Base-by-base conservation (phyloP, 805 yeast species). In the Ogataea naganishii region DNA sequence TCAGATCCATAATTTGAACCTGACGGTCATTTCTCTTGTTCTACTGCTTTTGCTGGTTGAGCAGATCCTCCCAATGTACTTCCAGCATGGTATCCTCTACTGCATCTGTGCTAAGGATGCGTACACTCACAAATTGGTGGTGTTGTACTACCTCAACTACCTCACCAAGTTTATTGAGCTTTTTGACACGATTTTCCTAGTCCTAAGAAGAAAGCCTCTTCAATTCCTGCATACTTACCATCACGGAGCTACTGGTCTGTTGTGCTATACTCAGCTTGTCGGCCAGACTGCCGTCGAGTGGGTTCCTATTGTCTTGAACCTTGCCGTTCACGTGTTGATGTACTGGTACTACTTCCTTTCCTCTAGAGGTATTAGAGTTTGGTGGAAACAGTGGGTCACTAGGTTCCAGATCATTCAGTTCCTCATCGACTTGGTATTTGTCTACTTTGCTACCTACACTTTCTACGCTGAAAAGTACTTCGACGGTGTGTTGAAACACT, bases 331-430 rank as follows among this genome's bases (percentile, higher is more conserved):
- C 53, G 95, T 88, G 29, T 75, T 89, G 34, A 92, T 89, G 98
- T 89, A 89, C 72, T 89, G 86, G 81, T 89, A 89, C 73, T 89
- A 92, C 66, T 86, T 88, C 68, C 67, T 89, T 47, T 71, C 92
- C 30, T 83, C 96, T 14, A 72, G 94, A 54, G 95, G 95, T 35
- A 83, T 88, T 52, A 79, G 84, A 49, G 96, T 89, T 32, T 88
- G 96, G 96, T 89, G 98, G 98, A 89, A 92, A 65, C 94, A 88
- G 66, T 89, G 96, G 96, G 96, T 89, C 43, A 89, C 98, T 33
- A 72, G 95, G 42, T 78, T 84, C 68, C 98, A 89, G 67, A 89
- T 89, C 62, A 65, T 83, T 49, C 98, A 89, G 65, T 89, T 89
- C 53, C 62, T 89, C 43, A 68, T 89, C 51, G 98, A 89, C 59